Evolutionary conservation across 2,329 filamentous ascomycete genomes (phyloP).

Genomic region (Orbilia ellipsospora): DNA sequence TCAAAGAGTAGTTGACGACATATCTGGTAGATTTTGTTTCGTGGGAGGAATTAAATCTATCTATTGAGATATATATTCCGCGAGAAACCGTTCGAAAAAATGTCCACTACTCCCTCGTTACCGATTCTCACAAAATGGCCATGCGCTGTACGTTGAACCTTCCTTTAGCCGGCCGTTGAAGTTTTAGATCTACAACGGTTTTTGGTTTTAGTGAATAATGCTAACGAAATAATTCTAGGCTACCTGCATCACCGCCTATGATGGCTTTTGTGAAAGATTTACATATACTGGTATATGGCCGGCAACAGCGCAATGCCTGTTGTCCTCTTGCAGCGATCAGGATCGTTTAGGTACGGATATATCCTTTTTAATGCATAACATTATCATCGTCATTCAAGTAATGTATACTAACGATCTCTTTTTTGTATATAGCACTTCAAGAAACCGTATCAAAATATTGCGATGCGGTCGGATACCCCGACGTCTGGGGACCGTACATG

Average conservation of each 20-base stretch:
- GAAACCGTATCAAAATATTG: slow-evolving; percentile 27
- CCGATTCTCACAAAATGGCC: slow-evolving; percentile 42
- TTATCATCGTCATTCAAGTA: not conserved
- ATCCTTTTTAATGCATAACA: not conserved
- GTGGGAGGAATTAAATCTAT: no score
- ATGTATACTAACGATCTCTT: not conserved
- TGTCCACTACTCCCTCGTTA: slow-evolving; percentile 32
- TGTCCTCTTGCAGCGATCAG: slow-evolving; percentile 20
- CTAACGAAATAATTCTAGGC: not conserved
- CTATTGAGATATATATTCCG: no score
- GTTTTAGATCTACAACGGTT: not conserved
- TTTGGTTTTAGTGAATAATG: not conserved
- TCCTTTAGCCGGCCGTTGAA: not conserved
- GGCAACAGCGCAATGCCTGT: slow-evolving; percentile 37
- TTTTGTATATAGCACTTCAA: slow-evolving; percentile 13
- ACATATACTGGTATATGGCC: slow-evolving; percentile 44
- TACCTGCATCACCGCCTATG: slow-evolving; percentile 43
- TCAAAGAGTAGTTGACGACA: no score
- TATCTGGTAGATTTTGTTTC: no score
- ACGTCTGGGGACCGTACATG: slow-evolving; percentile 41
- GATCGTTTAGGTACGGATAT: slow-evolving; percentile 28
- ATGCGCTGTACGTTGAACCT: slow-evolving; percentile 24
- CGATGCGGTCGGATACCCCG: slow-evolving; percentile 32
- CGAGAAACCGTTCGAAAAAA: not conserved
- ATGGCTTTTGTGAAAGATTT: slow-evolving; percentile 41